Percentiles rank a stretch among this genome's conserved stretches.
Conservation (phyloP, 306 rosid species). For the Phaseolus lunatus region DNA sequence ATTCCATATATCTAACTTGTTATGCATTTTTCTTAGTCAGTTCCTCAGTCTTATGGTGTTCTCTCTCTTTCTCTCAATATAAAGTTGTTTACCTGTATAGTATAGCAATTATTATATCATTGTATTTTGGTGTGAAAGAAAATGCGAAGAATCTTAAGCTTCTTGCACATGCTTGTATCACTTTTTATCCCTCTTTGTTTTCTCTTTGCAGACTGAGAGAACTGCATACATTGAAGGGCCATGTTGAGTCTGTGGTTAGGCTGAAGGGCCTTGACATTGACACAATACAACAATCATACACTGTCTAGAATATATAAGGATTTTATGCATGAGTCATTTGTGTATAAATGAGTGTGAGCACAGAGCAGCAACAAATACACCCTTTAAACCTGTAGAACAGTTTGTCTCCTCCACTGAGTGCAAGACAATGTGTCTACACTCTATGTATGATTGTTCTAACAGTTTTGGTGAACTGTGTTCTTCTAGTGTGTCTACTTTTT, state of each 20-base stretch:
- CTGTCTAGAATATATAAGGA: conserved; percentile 46
- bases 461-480: conserved; percentile 27
- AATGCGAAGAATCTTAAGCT: background rate
- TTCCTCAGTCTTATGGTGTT: background rate
- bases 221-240: conserved; percentile 72
- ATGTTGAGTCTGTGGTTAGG: conserved; percentile 81
- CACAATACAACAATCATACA: conserved; percentile 76
- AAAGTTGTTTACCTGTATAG: background rate
- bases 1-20: background rate
- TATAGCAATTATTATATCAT: background rate
- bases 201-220: conserved; percentile 68
- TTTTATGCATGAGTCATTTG: background rate
- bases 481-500: background rate
- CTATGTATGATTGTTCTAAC: background rate
- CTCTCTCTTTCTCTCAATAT: background rate
- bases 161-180: background rate
- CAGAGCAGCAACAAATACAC: background rate
- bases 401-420: background rate
- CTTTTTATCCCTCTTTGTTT: background rate
- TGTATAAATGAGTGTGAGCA: conserved; percentile 25
- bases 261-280: conserved; percentile 73
- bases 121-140: background rate
- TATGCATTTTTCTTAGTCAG: background rate
- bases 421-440: conserved; percentile 35
- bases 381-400: conserved; percentile 4